Percentiles rank a stretch among this genome's conserved stretches.
Evolutionary conservation across 1,284 basidiomycete genomes (phyloP).

Genomic region (Earliella scabrosa): DNA sequence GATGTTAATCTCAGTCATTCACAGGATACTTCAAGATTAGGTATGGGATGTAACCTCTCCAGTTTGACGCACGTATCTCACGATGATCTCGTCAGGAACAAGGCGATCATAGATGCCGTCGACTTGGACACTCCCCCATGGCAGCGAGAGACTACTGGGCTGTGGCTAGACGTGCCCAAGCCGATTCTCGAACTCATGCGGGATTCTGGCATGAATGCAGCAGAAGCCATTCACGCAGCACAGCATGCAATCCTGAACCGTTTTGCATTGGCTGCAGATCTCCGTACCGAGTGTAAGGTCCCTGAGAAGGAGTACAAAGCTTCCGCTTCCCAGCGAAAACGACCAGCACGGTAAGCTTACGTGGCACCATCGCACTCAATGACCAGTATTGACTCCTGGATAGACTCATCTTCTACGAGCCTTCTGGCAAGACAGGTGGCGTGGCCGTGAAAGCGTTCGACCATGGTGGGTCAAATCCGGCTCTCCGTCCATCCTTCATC

Average conservation of each 20-base stretch:
- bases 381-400: not conserved
- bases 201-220: constrained; percentile 61
- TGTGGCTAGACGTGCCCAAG: constrained; percentile 86
- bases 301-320: constrained; percentile 77
- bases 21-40: constrained; percentile 56
- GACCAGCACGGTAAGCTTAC: constrained; percentile 73
- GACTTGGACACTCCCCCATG: constrained; percentile 83
- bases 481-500: no score
- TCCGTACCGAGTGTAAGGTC: constrained; percentile 88
- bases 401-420: constrained; percentile 87
- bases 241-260: constrained; percentile 85
- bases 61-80: not conserved
- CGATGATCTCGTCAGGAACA: constrained; percentile 45
- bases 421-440: constrained; percentile 71
- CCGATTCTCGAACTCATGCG: constrained; percentile 56
- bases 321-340: constrained; percentile 63
- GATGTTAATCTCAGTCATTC: not conserved
- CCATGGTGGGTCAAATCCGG: constrained; percentile 57
- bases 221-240: constrained; percentile 85
- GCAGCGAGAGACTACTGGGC: constrained; percentile 75
- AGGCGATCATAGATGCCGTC: constrained; percentile 77
- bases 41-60: no score
- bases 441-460: constrained; percentile 85
- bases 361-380: not conserved
- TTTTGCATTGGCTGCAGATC: constrained; percentile 71